These are phyloP conservation scores for Amanita phalloides DNA, from an alignment of 768 basidiomycete species.

Conservation along the genomic window DNA sequence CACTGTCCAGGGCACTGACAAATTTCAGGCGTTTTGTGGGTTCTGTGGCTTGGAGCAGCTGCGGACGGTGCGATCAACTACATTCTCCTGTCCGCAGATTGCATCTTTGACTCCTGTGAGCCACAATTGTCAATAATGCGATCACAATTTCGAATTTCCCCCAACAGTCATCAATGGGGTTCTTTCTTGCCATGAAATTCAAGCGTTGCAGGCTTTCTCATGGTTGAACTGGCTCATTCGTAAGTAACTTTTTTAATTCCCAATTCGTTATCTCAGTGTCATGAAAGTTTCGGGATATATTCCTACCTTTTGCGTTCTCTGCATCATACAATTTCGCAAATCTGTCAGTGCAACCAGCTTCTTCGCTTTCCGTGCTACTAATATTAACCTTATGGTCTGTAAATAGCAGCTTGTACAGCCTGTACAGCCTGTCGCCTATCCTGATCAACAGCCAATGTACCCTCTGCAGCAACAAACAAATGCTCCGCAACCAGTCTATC, in stretches of 20 bases:
- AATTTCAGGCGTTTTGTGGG: constrained; percentile 28
- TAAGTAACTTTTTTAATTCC: constrained; percentile 15
- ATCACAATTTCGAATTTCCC: not conserved
- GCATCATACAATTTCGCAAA: constrained; percentile 19
- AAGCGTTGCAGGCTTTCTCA: constrained; percentile 30
- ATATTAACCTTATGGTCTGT: not conserved
- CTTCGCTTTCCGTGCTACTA: constrained; percentile 13
- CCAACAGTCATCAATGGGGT: not conserved
- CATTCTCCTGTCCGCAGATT: not conserved
- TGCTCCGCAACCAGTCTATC: too few relatives aligned
- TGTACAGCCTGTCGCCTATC: not conserved
- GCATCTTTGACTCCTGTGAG: constrained; percentile 3
- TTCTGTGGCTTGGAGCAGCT: constrained; percentile 33
- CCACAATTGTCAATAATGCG: not conserved
- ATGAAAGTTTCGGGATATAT: constrained; percentile 26
- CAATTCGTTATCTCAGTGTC: not conserved
- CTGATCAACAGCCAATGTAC: not conserved
- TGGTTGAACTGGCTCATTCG: constrained; percentile 33
- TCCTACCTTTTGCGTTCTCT: constrained; percentile 17
- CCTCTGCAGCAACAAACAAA: not conserved
- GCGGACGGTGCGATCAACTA: constrained; percentile 18
- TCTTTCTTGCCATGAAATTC: constrained; percentile 23
- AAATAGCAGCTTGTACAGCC: too few relatives aligned
- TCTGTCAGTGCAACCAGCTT: constrained; percentile 24
- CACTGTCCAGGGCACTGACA: not conserved